Conservation (phyloP, 305 asterid species). For the Plantago coronopus region DNA sequence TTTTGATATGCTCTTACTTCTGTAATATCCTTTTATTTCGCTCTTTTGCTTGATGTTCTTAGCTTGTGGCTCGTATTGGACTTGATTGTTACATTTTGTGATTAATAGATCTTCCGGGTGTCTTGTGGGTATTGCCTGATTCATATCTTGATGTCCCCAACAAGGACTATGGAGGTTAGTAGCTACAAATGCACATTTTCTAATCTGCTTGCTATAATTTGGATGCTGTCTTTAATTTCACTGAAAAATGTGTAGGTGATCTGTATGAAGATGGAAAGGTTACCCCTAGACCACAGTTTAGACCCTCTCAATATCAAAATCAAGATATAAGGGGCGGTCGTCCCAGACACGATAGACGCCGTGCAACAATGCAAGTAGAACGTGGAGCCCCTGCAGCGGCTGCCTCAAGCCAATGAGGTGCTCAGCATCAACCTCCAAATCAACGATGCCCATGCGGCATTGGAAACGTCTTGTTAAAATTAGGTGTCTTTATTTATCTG, state of each 20-base stretch:
- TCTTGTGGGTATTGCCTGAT: conserved; percentile 87
- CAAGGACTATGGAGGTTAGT: conserved; percentile 86
- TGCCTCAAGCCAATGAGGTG: conserved; percentile 29
- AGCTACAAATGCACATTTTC: conserved; percentile 9
- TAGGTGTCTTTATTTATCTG: neutral
- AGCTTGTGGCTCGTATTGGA: neutral
- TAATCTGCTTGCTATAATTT: neutral
- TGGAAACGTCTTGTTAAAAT: neutral
- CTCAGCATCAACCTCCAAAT: conserved; percentile 27
- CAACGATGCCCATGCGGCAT: neutral
- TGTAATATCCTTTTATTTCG: neutral
- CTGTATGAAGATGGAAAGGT: conserved; percentile 79
- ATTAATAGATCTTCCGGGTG: conserved; percentile 64
- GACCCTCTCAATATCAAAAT: conserved; percentile 53
- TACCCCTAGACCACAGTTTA: conserved; percentile 72
- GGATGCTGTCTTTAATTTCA: conserved; percentile 5
- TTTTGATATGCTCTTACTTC: neutral
- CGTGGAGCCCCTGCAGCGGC: conserved; percentile 40
- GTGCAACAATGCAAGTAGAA: conserved; percentile 69
- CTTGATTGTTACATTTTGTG: conserved; percentile 21
- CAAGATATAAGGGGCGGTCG: conserved; percentile 54
- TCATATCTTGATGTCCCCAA: conserved; percentile 89
- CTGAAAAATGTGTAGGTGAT: conserved; percentile 50
- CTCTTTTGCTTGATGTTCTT: neutral
- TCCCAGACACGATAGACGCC: conserved; percentile 71